These are phyloP conservation scores for Nidula microcarpa DNA, from an alignment of 768 basidiomycete species.

Conservation along the genomic window DNA sequence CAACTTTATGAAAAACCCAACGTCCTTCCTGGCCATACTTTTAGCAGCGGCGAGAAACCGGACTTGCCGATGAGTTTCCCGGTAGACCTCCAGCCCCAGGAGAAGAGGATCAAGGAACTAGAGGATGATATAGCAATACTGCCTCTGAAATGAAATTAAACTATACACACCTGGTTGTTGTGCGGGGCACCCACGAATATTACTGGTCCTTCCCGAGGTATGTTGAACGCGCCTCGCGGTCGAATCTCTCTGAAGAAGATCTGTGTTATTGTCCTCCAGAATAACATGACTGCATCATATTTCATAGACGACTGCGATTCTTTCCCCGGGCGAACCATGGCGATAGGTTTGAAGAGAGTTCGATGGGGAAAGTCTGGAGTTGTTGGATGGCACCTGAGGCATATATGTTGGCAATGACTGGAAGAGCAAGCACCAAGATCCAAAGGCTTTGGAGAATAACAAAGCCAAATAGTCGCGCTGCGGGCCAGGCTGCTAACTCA, in stretches of 20 bases:
- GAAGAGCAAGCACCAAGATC: too few species aligned
- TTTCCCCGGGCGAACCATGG: too few species aligned
- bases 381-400: too few species aligned
- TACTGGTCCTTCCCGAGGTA: conserved; percentile 85
- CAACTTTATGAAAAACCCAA: conserved; percentile 78
- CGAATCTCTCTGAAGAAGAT: conserved; percentile 97
- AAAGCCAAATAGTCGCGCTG: conserved; percentile 10
- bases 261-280: conserved; percentile 84
- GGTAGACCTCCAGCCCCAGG: conserved; percentile 79
- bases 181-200: conserved; percentile 94
- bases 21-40: conserved; percentile 74
- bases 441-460: conserved; percentile 5
- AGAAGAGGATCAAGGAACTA: conserved; percentile 93
- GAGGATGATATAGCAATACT: conserved; percentile 1
- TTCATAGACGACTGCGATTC: conserved; percentile 22
- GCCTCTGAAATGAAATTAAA: neutral
- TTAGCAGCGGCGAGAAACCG: conserved; percentile 87
- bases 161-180: conserved; percentile 69
- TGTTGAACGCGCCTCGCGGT: conserved; percentile 91
- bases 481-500: too few species aligned
- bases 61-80: conserved; percentile 78
- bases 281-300: conserved; percentile 77
- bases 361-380: too few species aligned
- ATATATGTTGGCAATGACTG: too few species aligned
- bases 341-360: too few species aligned